Conservation (phyloP, 2,329 filamentous ascomycete genomes). For the Hirsutella rhossiliensis region DNA sequence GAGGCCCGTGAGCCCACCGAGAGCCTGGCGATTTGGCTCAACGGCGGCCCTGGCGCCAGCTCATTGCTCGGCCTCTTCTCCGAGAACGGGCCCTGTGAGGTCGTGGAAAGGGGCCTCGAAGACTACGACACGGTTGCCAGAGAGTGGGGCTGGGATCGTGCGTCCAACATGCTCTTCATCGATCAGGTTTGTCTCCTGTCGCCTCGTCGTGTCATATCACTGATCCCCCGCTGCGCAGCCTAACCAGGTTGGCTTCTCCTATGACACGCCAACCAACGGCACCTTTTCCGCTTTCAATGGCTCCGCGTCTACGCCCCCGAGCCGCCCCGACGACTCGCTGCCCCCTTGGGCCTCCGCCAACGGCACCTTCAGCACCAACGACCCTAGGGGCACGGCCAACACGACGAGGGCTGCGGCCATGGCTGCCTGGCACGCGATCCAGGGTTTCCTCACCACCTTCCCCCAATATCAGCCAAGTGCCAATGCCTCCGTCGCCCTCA, state of each 20-base stretch:
- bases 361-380: constrained; percentile 52
- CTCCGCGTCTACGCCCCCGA: constrained; percentile 17
- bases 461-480: constrained; percentile 43
- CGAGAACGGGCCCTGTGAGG: constrained; percentile 43
- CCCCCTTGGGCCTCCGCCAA: constrained; percentile 35
- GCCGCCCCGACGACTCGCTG: constrained; percentile 6
- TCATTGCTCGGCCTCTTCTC: constrained; percentile 53
- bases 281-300: constrained; percentile 37
- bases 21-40: constrained; percentile 48
- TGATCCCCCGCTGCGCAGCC: constrained; percentile 31
- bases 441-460: constrained; percentile 46
- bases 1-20: constrained; percentile 30
- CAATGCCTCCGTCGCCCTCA: constrained; percentile 40
- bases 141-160: constrained; percentile 54
- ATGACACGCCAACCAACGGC: constrained; percentile 50
- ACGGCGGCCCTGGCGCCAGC: constrained; percentile 54
- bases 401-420: constrained; percentile 43
- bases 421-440: constrained; percentile 53
- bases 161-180: constrained; percentile 43
- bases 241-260: constrained; percentile 58
- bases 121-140: constrained; percentile 42
- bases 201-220: not conserved
- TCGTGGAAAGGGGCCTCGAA: constrained; percentile 33
- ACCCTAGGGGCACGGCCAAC: constrained; percentile 35
- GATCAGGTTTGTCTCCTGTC: constrained; percentile 29